Evolutionary conservation across 345 rosid species (phyloP).

Genomic region (Citrus sp.): DNA sequence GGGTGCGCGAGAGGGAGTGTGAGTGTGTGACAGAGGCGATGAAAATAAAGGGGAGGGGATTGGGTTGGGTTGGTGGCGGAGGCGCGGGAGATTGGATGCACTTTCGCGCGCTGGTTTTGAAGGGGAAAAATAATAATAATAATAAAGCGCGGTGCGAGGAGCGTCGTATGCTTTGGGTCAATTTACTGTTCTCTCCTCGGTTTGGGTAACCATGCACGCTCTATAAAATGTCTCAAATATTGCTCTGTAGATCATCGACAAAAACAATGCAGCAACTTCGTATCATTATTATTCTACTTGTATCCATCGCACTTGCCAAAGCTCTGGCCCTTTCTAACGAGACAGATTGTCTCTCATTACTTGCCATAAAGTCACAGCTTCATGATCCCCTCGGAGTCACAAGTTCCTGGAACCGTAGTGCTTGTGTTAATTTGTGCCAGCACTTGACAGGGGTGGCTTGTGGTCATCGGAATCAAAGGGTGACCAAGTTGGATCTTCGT

Average conservation of each 20-base stretch:
- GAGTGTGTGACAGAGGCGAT: neutral
- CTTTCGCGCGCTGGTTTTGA: conserved; percentile 64
- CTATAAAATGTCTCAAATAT: too few species aligned
- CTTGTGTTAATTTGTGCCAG: conserved; percentile 10
- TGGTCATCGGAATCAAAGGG: conserved; percentile 12
- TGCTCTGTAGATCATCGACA: too few species aligned
- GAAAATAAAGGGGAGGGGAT: conserved; percentile 16
- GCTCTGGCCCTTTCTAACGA: too few species aligned
- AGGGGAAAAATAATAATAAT: conserved; percentile 7
- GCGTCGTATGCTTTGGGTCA: conserved; percentile 11
- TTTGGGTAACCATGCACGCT: neutral
- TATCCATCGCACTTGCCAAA: too few species aligned
- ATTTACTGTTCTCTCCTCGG: conserved; percentile 21
- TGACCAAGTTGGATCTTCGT: neutral
- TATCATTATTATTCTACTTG: too few species aligned
- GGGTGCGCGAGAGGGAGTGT: conserved; percentile 11
- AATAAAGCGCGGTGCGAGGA: conserved; percentile 10
- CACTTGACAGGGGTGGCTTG: conserved; percentile 18
- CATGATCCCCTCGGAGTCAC: too few species aligned
- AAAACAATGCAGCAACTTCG: too few species aligned
- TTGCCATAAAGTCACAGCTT: neutral
- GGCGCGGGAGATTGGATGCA: conserved; percentile 61
- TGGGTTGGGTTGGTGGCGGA: conserved; percentile 18
- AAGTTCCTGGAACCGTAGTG: neutral
- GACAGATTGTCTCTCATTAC: neutral